Conservation (phyloP, 148 eudicot genomes). For the Rhododendron kiyosumense region DNA sequence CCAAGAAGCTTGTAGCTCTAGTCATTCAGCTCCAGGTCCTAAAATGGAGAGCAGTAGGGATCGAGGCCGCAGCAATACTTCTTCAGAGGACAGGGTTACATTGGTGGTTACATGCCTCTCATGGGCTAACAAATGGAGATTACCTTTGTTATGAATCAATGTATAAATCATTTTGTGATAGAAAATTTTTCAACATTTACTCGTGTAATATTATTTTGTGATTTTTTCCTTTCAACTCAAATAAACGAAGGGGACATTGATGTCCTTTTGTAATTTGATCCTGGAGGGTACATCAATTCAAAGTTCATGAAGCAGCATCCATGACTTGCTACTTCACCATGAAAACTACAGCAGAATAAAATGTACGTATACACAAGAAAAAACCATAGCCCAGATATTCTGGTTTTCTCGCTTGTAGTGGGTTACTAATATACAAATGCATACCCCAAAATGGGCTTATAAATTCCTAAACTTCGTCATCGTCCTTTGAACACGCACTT, state of each 20-base stretch:
- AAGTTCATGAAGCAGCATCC: background rate
- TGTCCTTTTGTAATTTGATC: background rate
- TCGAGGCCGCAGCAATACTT: background rate
- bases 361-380: background rate
- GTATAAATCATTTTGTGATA: background rate
- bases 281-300: background rate
- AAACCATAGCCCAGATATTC: background rate
- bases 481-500: background rate
- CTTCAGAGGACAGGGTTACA: background rate
- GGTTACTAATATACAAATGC: conserved; percentile 6
- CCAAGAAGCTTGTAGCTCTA: conserved; percentile 64
- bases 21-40: conserved; percentile 1
- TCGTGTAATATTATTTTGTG: background rate
- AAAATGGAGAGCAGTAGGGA: background rate
- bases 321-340: background rate
- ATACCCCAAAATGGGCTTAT: background rate
- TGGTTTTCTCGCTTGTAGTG: background rate
- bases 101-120: background rate
- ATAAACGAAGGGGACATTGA: background rate
- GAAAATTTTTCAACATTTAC: background rate
- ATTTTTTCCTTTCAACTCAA: background rate
- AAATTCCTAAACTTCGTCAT: background rate
- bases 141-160: background rate
- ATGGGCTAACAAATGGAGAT: background rate
- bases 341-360: background rate